Conservation (phyloP, 441 rosid genomes). For the Iberis amara region DNA sequence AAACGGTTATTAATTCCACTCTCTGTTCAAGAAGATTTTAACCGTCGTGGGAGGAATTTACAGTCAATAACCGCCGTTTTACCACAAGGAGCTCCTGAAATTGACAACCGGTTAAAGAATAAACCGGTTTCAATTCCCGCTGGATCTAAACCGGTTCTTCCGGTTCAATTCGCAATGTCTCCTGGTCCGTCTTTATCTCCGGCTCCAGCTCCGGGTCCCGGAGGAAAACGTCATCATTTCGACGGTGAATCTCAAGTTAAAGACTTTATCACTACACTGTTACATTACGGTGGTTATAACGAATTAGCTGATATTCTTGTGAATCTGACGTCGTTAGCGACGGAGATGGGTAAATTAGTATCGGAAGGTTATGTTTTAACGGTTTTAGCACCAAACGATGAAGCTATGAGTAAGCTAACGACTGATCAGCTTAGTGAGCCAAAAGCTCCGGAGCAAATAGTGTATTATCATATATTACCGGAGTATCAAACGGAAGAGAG, state of each 20-base stretch:
- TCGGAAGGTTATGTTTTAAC: slow-evolving; percentile 65
- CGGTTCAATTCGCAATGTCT: slow-evolving; percentile 58
- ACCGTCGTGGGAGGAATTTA: slow-evolving; percentile 57
- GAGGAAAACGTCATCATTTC: slow-evolving; percentile 58
- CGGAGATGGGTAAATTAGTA: slow-evolving; percentile 61
- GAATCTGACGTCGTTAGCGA: slow-evolving; percentile 58
- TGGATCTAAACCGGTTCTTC: slow-evolving; percentile 54
- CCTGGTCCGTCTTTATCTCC: slow-evolving; percentile 69
- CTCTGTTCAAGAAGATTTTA: slow-evolving; percentile 64
- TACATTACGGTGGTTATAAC: slow-evolving; percentile 70
- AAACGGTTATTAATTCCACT: slow-evolving; percentile 52
- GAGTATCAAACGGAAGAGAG: slow-evolving; percentile 99
- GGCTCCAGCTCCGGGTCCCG: slow-evolving; percentile 72
- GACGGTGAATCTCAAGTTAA: slow-evolving; percentile 62
- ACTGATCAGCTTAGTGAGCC: slow-evolving; percentile 70
- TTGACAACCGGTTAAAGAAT: slow-evolving; percentile 58
- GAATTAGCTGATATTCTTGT: slow-evolving; percentile 73
- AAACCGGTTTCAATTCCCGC: slow-evolving; percentile 33
- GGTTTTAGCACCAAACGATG: slow-evolving; percentile 66
- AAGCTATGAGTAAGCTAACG: slow-evolving; percentile 65
- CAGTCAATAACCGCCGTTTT: slow-evolving; percentile 51
- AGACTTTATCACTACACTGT: slow-evolving; percentile 58
- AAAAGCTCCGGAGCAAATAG: slow-evolving; percentile 66
- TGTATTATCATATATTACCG: slow-evolving; percentile 64
- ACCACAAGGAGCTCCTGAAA: slow-evolving; percentile 64